Evolutionary conservation across 73 alveolate species (phyloP).

Genomic region (Paramecium sexaurelia): DNA sequence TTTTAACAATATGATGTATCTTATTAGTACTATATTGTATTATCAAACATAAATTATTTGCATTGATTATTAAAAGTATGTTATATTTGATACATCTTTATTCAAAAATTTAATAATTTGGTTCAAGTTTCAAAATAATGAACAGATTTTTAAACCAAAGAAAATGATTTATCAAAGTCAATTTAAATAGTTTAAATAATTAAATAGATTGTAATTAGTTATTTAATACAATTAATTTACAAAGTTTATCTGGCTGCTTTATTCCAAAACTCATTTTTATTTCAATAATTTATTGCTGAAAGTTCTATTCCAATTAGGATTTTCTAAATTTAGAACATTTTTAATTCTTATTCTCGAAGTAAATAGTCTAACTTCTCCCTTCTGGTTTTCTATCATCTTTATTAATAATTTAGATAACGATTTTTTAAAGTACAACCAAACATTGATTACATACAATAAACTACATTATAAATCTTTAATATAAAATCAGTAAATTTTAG

Average conservation of each 20-base stretch:
- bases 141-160: no score
- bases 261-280: slow-evolving; percentile 8
- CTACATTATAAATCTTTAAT: neutral
- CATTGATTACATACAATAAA: neutral
- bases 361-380: neutral
- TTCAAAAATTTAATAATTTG: no score
- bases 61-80: no score
- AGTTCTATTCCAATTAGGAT: slow-evolving; percentile 6
- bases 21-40: no score
- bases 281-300: slow-evolving; percentile 33
- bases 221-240: no score
- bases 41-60: no score
- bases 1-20: slow-evolving; percentile 40
- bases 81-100: no score
- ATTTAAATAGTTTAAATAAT: no score
- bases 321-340: slow-evolving; percentile 10
- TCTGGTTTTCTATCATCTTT: neutral
- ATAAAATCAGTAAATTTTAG: neutral
- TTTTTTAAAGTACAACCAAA: neutral
- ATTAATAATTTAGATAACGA: neutral
- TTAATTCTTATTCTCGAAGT: slow-evolving; percentile 36
- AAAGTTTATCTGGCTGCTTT: slow-evolving; percentile 64
- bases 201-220: no score
- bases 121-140: no score
- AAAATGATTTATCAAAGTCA: no score